A percentile compares a stretch with the other conserved stretches of the same genome.
These are phyloP conservation scores for Penicillium sp. DNA, from an alignment of 2,329 filamentous ascomycete genomes.

Conservation along the genomic window DNA sequence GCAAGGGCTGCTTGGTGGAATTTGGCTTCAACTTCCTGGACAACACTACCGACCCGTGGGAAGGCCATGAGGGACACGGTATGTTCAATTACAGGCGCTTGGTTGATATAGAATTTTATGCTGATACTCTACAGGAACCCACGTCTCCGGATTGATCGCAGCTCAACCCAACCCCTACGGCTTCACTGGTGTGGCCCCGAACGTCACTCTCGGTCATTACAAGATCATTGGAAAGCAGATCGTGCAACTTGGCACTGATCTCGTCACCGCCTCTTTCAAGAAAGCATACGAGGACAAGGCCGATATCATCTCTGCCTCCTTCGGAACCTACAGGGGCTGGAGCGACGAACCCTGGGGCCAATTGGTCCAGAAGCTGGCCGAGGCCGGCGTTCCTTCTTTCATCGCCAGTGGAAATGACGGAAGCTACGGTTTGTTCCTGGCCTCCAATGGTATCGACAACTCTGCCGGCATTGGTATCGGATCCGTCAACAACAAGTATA, in stretches of 20 bases:
- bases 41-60: conserved; percentile 15
- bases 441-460: conserved; percentile 12
- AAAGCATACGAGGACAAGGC: conserved; percentile 63
- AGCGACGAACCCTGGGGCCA: conserved; percentile 27
- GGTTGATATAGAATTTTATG: too few relatives aligned
- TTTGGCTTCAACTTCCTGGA: conserved; percentile 63
- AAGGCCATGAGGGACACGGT: conserved; percentile 10
- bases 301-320: conserved; percentile 44
- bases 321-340: conserved; percentile 40
- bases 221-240: conserved; percentile 50
- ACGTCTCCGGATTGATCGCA: conserved; percentile 66
- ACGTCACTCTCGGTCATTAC: conserved; percentile 61
- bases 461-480: conserved; percentile 44
- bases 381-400: conserved; percentile 10
- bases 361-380: conserved; percentile 7
- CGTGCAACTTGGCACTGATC: not conserved
- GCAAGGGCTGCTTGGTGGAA: conserved; percentile 60
- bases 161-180: conserved; percentile 59
- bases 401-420: conserved; percentile 15
- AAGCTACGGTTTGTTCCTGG: conserved; percentile 9
- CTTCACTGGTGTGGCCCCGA: conserved; percentile 63
- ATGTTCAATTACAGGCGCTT: not conserved
- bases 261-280: conserved; percentile 52
- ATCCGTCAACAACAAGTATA: conserved; percentile 45
- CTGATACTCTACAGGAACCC: conserved; percentile 56